Evolutionary conservation across 2,329 filamentous ascomycete species (phyloP).

Genomic region (Arthrobotrys sinensis): DNA sequence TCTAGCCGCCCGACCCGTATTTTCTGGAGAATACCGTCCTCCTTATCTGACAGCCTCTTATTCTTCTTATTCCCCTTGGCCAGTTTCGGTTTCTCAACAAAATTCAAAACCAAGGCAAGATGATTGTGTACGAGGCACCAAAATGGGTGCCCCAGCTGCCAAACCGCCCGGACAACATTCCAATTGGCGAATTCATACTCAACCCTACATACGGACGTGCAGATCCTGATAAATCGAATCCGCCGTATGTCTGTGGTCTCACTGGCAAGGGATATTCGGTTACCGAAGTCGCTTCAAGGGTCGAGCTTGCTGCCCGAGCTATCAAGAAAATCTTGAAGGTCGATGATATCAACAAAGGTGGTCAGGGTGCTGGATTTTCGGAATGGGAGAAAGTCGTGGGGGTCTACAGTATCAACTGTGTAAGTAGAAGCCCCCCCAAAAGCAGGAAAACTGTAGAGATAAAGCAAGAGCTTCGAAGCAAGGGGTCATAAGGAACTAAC

Average conservation of each 20-base stretch:
- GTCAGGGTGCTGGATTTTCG: constrained; percentile 63
- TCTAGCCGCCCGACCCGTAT: background rate
- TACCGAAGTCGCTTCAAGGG: constrained; percentile 76
- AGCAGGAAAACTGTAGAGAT: constrained; percentile 1
- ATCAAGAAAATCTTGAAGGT: constrained; percentile 81
- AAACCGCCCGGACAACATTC: constrained; percentile 80
- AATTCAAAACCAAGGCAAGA: constrained; percentile 19
- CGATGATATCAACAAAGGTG: constrained; percentile 76
- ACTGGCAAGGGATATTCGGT: constrained; percentile 78
- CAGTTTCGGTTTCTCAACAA: constrained; percentile 4
- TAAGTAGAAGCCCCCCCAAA: constrained; percentile 67
- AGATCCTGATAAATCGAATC: constrained; percentile 75
- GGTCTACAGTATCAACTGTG: constrained; percentile 85
- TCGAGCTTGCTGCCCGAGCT: constrained; percentile 78
- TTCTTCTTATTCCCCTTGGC: background rate
- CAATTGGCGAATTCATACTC: constrained; percentile 83
- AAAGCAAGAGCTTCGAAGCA: constrained; percentile 2
- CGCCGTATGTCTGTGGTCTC: constrained; percentile 83
- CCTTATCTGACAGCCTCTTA: background rate
- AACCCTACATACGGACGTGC: constrained; percentile 79
- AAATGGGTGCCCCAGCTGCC: constrained; percentile 67
- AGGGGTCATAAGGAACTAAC: constrained; percentile 1
- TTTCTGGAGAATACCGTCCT: background rate
- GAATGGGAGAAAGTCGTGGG: constrained; percentile 87
- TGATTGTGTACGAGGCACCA: constrained; percentile 70